These are phyloP conservation scores for Eleusine indica DNA, from an alignment of 176 grass and related monocot species.

Conservation along the genomic window DNA sequence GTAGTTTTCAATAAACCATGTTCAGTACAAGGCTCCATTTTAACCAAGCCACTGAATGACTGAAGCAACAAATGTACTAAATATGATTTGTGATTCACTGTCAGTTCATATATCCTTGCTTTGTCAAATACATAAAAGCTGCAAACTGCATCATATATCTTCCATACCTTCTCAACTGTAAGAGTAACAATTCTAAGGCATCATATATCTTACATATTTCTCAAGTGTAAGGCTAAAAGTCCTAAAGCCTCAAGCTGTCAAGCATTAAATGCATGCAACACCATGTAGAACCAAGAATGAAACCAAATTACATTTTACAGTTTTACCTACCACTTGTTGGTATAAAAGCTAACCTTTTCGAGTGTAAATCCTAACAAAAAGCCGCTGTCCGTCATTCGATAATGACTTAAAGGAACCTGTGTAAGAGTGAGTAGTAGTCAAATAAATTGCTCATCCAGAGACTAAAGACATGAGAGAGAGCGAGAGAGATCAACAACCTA, in stretches of 20 bases:
- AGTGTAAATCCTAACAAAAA: constrained; percentile 89
- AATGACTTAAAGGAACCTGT: constrained; percentile 74
- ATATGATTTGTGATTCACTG: not conserved
- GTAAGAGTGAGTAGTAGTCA: constrained; percentile 23
- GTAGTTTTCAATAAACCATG: constrained; percentile 37
- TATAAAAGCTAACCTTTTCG: constrained; percentile 74
- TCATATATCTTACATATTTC: not conserved
- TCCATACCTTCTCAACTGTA: not conserved
- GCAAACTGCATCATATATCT: not conserved
- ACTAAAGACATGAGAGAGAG: constrained; percentile 21
- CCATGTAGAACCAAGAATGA: constrained; percentile 11
- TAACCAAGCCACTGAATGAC: constrained; percentile 23
- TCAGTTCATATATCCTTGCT: not conserved
- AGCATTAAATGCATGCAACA: not conserved
- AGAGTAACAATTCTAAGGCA: not conserved
- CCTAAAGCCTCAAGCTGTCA: not conserved
- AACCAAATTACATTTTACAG: constrained; percentile 9
- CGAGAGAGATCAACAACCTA: constrained; percentile 55
- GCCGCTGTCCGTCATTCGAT: constrained; percentile 72
- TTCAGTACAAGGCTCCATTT: constrained; percentile 12
- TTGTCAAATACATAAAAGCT: not conserved
- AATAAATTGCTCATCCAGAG: not conserved
- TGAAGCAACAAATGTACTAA: constrained; percentile 7
- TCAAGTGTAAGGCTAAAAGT: not conserved
- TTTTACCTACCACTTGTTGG: constrained; percentile 31